phyloP scores from a whole-genome alignment of 345 rosid genomes.

The Pseudoturritis turrita region DNA sequence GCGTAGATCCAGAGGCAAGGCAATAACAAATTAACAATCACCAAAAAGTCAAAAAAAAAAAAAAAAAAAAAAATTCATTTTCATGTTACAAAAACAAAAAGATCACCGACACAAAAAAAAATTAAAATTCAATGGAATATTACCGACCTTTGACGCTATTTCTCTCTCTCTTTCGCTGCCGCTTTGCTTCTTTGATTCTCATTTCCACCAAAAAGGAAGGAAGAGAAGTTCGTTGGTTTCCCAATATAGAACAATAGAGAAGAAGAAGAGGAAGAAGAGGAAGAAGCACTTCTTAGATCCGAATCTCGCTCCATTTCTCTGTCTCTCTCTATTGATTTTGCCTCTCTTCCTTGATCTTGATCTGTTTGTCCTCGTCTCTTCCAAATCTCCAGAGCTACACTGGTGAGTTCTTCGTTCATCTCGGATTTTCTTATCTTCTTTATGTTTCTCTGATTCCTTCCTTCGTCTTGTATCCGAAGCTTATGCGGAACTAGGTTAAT shows the following conservation, averaged over 20 bases:
- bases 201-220: conserved; percentile 8
- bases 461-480: background rate
- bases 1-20: conserved; percentile 11
- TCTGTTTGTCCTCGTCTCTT: background rate
- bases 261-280: background rate
- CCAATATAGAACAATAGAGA: conserved; percentile 10
- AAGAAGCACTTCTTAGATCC: conserved; percentile 15
- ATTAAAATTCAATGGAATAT: background rate
- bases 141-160: background rate
- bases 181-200: conserved; percentile 8
- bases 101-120: background rate
- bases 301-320: conserved; percentile 17
- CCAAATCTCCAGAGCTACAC: conserved; percentile 1
- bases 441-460: background rate
- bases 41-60: background rate
- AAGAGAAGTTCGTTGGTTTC: conserved; percentile 20
- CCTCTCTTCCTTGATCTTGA: background rate
- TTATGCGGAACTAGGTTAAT: background rate
- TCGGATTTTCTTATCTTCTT: background rate
- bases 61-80: background rate
- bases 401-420: background rate
- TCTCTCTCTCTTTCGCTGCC: background rate
- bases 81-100: conserved; percentile 1
- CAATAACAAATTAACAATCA: background rate
- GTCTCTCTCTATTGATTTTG: background rate